A percentile compares a stretch with the other conserved stretches of the same genome.
phyloP scores from a whole-genome alignment of 768 basidiomycete species.

The Cystofilobasidium ferigula region DNA sequence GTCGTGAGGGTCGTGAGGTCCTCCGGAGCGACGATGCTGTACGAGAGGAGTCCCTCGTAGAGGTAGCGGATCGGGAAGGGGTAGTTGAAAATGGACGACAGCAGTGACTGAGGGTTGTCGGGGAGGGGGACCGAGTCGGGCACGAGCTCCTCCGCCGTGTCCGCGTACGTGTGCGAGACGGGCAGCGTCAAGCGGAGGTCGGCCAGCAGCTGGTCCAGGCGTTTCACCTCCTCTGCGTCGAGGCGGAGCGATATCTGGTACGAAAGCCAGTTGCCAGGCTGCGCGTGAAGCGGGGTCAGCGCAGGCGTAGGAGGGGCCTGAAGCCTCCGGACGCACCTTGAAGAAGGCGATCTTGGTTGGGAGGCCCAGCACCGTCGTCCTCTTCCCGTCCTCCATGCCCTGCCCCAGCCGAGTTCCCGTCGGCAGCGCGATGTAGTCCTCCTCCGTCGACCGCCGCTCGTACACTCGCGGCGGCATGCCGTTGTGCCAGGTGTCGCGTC shows the following conservation, averaged over 20 bases:
- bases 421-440: constrained; percentile 17
- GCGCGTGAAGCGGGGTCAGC: background rate
- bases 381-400: background rate
- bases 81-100: constrained; percentile 13
- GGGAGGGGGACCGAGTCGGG: constrained; percentile 11
- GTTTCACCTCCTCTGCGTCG: background rate
- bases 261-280: constrained; percentile 23
- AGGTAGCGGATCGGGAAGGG: constrained; percentile 22
- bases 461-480: background rate
- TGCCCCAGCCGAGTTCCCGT: background rate
- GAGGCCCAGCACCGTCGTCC: constrained; percentile 5
- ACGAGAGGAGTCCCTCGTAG: constrained; percentile 18
- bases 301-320: background rate
- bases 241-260: constrained; percentile 9
- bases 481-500: too few relatives aligned
- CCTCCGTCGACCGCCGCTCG: constrained; percentile 11
- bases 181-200: background rate
- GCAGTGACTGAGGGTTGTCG: background rate
- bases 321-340: constrained; percentile 6
- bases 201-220: background rate
- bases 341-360: background rate
- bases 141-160: background rate
- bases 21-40: constrained; percentile 16
- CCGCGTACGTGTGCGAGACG: background rate
- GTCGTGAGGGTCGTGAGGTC: constrained; percentile 11